Evolutionary conservation across 371 early-diverging fungal genomes (phyloP).

Genomic region (Mucor irregularis): DNA sequence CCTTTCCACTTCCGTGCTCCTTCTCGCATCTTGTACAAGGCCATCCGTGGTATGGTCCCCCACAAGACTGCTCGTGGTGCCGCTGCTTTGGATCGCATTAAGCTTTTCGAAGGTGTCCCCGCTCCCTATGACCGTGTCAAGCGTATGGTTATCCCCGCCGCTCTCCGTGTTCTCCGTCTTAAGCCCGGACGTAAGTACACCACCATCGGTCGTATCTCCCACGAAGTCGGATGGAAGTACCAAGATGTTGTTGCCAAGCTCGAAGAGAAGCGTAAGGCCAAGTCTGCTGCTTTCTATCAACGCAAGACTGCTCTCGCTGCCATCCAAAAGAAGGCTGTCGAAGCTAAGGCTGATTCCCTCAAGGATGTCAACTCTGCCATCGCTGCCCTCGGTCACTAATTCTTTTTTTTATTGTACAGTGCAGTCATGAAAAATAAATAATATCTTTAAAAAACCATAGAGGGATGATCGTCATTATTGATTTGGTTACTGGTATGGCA

Average conservation of each 20-base stretch:
- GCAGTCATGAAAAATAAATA: background rate
- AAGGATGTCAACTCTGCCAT: constrained; percentile 51
- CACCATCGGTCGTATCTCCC: constrained; percentile 91
- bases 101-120: constrained; percentile 99
- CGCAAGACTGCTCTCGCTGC: constrained; percentile 67
- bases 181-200: constrained; percentile 98
- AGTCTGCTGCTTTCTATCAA: constrained; percentile 90
- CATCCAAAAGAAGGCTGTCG: constrained; percentile 52
- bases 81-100: constrained; percentile 96
- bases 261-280: constrained; percentile 97
- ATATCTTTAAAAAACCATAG: background rate
- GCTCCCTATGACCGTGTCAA: constrained; percentile 96
- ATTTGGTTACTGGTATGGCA: too few species aligned
- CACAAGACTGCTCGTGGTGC: constrained; percentile 99
- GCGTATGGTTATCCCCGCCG: constrained; percentile 96
- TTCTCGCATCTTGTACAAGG: constrained; percentile 97
- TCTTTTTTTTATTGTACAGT: background rate
- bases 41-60: constrained; percentile 99
- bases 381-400: constrained; percentile 63
- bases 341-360: constrained; percentile 48
- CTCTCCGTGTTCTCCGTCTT: constrained; percentile 95
- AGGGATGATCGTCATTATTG: too few species aligned
- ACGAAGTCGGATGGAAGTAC: constrained; percentile 99
- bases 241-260: constrained; percentile 93
- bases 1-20: constrained; percentile 99